Percentiles rank a stretch among this genome's conserved stretches.
These are phyloP conservation scores for Russula sp. DNA, from an alignment of 768 basidiomycete genomes.

Conservation along the genomic window DNA sequence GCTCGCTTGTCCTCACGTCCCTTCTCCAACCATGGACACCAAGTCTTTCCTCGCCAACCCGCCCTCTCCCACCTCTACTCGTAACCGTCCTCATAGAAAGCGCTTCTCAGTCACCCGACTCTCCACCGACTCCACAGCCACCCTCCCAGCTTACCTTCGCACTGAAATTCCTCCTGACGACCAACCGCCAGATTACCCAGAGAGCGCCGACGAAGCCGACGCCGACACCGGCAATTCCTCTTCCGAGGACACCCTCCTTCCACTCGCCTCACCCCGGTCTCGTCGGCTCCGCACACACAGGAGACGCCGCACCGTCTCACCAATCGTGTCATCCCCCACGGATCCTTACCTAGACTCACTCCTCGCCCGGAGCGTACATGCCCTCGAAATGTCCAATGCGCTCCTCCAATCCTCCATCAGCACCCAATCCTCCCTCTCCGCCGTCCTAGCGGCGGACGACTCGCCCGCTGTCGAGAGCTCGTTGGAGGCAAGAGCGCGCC, in stretches of 20 bases:
- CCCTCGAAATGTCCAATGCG: constrained; percentile 81
- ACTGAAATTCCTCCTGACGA: constrained; percentile 45
- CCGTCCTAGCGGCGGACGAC: constrained; percentile 52
- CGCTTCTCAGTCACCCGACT: constrained; percentile 54
- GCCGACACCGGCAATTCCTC: constrained; percentile 53
- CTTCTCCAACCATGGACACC: not conserved
- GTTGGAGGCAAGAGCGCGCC: constrained; percentile 49
- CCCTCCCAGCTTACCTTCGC: constrained; percentile 61
- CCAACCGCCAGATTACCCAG: constrained; percentile 70
- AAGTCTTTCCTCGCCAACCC: constrained; percentile 11
- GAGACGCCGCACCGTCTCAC: constrained; percentile 27
- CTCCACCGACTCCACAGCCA: constrained; percentile 63
- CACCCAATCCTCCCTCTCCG: constrained; percentile 56
- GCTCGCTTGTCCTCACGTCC: not conserved
- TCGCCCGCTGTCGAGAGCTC: constrained; percentile 43
- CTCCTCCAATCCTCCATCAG: constrained; percentile 73
- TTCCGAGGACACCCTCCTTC: constrained; percentile 36
- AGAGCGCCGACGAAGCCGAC: constrained; percentile 75
- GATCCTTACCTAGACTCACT: constrained; percentile 74
- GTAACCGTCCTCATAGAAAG: constrained; percentile 47
- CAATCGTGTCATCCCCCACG: constrained; percentile 32
- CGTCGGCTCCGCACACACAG: constrained; percentile 40
- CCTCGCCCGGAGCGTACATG: constrained; percentile 77
- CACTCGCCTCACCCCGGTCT: constrained; percentile 37
- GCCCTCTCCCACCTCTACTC: constrained; percentile 30